Conservation (phyloP, 768 basidiomycete species). For the Sporobolomyces roseus region DNA sequence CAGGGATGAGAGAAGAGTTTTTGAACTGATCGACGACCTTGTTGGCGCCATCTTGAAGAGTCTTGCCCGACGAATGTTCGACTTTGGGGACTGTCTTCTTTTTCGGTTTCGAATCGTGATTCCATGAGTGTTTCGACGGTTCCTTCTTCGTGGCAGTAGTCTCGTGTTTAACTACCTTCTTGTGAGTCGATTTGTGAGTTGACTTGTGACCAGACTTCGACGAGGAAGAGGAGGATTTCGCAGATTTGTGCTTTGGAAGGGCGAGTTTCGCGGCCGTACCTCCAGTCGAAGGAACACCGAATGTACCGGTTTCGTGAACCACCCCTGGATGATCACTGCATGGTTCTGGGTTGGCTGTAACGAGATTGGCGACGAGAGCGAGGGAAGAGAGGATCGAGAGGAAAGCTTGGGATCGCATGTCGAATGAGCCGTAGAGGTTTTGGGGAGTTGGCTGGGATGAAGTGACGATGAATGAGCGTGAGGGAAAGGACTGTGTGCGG, state of each 20-base stretch:
- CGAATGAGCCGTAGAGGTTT: background rate
- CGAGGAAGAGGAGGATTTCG: constrained; percentile 1
- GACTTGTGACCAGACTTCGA: background rate
- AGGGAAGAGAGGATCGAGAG: constrained; percentile 23
- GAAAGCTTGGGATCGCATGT: constrained; percentile 21
- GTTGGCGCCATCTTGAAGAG: constrained; percentile 13
- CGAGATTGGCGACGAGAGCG: constrained; percentile 23
- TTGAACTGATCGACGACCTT: constrained; percentile 27
- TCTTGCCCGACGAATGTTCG: constrained; percentile 13
- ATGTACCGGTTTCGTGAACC: constrained; percentile 13
- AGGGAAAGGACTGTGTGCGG: no score
- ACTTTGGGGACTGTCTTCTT: constrained; percentile 34
- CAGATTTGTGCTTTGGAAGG: background rate
- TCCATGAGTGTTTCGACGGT: background rate
- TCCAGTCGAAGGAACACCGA: background rate
- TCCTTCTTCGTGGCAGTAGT: background rate
- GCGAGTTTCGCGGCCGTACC: constrained; percentile 16
- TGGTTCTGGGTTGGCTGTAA: constrained; percentile 24
- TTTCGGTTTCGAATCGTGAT: background rate
- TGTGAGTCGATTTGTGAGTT: background rate
- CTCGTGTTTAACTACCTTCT: background rate
- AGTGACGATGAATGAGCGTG: background rate
- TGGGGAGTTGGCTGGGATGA: background rate
- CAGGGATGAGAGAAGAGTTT: constrained; percentile 22
- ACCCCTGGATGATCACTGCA: constrained; percentile 35